Evolutionary conservation across 805 yeast species (phyloP).

Genomic region (Dipodascus albidus): DNA sequence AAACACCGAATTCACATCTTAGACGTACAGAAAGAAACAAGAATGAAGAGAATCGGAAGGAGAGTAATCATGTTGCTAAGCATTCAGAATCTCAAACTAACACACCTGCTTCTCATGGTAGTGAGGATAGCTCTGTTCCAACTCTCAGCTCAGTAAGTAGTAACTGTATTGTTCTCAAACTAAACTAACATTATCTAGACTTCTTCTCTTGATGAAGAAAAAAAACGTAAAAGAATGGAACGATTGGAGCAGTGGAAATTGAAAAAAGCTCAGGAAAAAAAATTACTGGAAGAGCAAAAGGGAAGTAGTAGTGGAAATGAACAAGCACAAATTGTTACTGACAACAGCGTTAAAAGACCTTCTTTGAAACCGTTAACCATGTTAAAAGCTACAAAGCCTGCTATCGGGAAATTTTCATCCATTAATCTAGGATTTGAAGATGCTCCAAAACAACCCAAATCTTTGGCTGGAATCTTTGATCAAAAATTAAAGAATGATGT

Average conservation of each 20-base stretch:
- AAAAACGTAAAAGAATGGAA: constrained; percentile 35
- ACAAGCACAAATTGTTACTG: background rate
- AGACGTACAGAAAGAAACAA: background rate
- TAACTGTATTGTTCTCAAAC: no score
- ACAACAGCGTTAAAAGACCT: constrained; percentile 1
- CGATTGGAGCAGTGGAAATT: constrained; percentile 50
- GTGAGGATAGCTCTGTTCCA: background rate
- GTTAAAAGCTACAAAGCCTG: constrained; percentile 2
- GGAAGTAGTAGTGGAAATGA: constrained; percentile 11
- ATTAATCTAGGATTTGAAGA: constrained; percentile 9
- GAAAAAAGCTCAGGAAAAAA: constrained; percentile 33
- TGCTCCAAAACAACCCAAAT: constrained; percentile 4
- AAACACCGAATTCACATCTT: background rate
- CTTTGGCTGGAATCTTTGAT: constrained; percentile 4
- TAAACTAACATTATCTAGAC: background rate
- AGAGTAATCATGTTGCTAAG: background rate
- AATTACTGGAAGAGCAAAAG: constrained; percentile 14
- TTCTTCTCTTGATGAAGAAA: constrained; percentile 17
- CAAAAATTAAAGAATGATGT: constrained; percentile 3
- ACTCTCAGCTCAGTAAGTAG: background rate
- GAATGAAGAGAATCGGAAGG: background rate
- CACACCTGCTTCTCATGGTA: background rate
- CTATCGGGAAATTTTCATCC: constrained; percentile 13
- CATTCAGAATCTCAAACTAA: background rate
- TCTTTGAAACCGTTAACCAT: constrained; percentile 2